These are phyloP conservation scores for Trypanosoma congolense DNA, from an alignment of 208 protist genomes.

Conservation along the genomic window DNA sequence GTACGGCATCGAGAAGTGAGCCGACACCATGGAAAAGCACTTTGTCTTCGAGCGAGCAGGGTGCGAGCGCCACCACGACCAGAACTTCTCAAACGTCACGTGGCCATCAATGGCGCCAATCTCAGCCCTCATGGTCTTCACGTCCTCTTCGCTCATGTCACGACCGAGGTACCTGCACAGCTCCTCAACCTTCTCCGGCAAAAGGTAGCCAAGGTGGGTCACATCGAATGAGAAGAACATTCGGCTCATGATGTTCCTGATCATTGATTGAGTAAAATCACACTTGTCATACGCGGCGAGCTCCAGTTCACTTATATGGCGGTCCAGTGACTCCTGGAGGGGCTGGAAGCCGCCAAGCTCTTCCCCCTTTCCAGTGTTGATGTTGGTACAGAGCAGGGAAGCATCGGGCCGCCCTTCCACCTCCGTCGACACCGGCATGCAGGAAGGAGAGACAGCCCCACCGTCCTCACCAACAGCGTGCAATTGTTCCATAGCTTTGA, in stretches of 20 bases:
- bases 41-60: conserved; percentile 41
- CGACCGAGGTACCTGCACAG: conserved; percentile 79
- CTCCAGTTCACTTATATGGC: conserved; percentile 66
- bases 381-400: neutral
- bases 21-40: conserved; percentile 80
- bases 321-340: conserved; percentile 7
- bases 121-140: conserved; percentile 54
- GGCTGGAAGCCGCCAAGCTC: neutral
- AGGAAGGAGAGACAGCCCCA: too few relatives aligned
- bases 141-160: conserved; percentile 31
- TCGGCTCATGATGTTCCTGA: conserved; percentile 79
- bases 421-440: neutral
- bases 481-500: neutral
- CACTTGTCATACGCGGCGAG: conserved; percentile 79
- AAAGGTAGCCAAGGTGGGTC: conserved; percentile 68
- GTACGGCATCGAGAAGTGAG: conserved; percentile 84
- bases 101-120: conserved; percentile 36
- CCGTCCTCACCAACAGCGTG: neutral
- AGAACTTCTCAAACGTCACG: conserved; percentile 86
- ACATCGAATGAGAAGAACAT: conserved; percentile 89
- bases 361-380: conserved; percentile 46
- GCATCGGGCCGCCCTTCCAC: neutral
- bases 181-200: conserved; percentile 52
- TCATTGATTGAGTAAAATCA: conserved; percentile 59
- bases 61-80: conserved; percentile 74